phyloP scores from a whole-genome alignment of 176 grass and related monocot species.

The Zea mays region DNA sequence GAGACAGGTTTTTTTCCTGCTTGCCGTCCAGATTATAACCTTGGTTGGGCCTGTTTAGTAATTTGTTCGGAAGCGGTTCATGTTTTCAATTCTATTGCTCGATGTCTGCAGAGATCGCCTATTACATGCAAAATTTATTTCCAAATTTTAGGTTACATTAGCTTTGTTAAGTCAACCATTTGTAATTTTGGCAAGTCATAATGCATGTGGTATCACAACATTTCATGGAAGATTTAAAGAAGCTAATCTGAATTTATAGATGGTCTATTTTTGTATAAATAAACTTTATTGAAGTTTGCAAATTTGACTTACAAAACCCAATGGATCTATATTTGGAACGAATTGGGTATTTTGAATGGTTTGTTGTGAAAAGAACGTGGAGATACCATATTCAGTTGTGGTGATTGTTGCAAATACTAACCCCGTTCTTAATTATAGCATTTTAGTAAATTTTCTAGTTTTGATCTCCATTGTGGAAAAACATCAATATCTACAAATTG shows the following conservation, averaged over 20 bases:
- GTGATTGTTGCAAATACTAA: neutral
- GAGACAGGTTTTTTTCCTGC: constrained; percentile 30
- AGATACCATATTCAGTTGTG: neutral
- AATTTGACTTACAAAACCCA: neutral
- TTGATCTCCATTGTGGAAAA: too few relatives aligned
- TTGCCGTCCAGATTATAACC: constrained; percentile 49
- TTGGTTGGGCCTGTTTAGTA: constrained; percentile 7
- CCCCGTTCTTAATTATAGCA: neutral
- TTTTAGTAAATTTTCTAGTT: too few relatives aligned
- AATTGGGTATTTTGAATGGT: neutral
- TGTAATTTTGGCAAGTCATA: neutral
- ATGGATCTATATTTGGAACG: neutral
- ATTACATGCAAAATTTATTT: neutral
- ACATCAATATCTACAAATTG: too few relatives aligned
- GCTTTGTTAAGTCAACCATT: neutral
- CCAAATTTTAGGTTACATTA: neutral
- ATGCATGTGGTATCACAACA: neutral
- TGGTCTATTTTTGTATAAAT: neutral
- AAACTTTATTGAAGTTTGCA: neutral
- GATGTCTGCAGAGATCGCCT: neutral
- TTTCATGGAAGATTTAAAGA: neutral
- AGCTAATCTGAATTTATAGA: neutral
- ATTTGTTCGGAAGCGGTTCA: neutral
- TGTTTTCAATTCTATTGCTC: constrained; percentile 6
- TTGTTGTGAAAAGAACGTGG: neutral